These are phyloP conservation scores for Crithidia expoeki DNA, from an alignment of 208 protist genomes.

Conservation along the genomic window DNA sequence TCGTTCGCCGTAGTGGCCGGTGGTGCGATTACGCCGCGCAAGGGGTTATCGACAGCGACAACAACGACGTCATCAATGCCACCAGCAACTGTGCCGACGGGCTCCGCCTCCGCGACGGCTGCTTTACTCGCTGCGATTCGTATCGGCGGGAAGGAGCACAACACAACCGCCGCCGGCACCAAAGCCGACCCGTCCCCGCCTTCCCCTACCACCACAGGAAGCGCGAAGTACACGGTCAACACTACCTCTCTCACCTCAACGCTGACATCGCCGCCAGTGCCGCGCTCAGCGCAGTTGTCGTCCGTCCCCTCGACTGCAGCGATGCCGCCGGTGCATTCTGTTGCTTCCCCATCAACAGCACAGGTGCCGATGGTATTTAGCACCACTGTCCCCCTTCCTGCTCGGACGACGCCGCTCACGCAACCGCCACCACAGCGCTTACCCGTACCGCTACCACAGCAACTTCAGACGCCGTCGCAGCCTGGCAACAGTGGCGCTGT, in stretches of 20 bases:
- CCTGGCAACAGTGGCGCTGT: background rate
- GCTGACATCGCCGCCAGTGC: background rate
- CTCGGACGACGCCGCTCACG: background rate
- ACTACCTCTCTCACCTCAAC: background rate
- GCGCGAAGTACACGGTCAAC: background rate
- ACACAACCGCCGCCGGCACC: background rate
- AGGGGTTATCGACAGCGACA: too few species aligned
- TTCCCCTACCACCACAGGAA: background rate
- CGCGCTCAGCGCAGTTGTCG: background rate
- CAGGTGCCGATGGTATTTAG: slow-evolving; percentile 1
- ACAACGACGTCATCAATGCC: background rate
- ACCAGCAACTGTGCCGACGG: background rate
- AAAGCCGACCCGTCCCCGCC: background rate
- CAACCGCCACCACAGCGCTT: background rate
- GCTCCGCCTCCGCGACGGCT: slow-evolving; percentile 2
- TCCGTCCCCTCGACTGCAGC: background rate
- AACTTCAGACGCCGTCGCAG: background rate
- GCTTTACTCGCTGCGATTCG: slow-evolving; percentile 5
- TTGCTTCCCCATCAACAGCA: background rate
- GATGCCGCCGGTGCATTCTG: background rate
- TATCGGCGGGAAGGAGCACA: background rate
- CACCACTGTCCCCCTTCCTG: background rate
- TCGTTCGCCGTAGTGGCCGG: background rate
- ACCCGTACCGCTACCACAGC: background rate
- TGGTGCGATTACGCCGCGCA: background rate